These are phyloP conservation scores for Lactifluus subvellereus DNA, from an alignment of 768 basidiomycete genomes.

Conservation along the genomic window DNA sequence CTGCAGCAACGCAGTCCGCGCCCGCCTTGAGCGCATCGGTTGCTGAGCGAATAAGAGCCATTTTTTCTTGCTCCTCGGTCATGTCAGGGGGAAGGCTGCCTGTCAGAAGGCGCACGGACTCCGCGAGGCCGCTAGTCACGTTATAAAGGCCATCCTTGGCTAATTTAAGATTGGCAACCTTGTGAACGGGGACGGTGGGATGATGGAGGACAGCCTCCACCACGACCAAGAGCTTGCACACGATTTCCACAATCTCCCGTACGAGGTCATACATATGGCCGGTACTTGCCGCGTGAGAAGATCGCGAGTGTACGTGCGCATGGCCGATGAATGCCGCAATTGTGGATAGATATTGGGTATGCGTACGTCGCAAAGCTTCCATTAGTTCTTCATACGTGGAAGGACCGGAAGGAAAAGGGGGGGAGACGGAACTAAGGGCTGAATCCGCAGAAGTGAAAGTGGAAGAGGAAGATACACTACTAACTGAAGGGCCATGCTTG, in stretches of 20 bases:
- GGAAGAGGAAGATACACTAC: conserved; percentile 69
- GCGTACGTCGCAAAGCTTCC: conserved; percentile 73
- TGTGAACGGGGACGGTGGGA: conserved; percentile 58
- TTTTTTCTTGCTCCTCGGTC: conserved; percentile 81
- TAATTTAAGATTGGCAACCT: conserved; percentile 56
- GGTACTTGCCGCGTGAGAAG: conserved; percentile 87
- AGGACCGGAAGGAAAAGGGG: conserved; percentile 65
- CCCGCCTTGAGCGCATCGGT: conserved; percentile 84
- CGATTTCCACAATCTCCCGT: conserved; percentile 90
- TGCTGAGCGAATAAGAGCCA: conserved; percentile 71
- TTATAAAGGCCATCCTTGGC: conserved; percentile 81
- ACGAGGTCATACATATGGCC: conserved; percentile 93
- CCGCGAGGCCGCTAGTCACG: conserved; percentile 80
- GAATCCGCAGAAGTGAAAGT: conserved; percentile 62
- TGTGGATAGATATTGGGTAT: conserved; percentile 87
- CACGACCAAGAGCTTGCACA: conserved; percentile 84
- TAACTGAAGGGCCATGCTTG: conserved; percentile 43
- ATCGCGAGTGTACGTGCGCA: conserved; percentile 86
- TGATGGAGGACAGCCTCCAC: conserved; percentile 85
- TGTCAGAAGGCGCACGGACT: conserved; percentile 78
- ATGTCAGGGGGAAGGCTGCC: conserved; percentile 39
- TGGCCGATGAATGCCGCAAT: conserved; percentile 98
- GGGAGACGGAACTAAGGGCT: conserved; percentile 39
- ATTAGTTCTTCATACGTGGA: conserved; percentile 62
- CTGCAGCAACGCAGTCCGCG: conserved; percentile 80